These are phyloP conservation scores for Beauveria sp. DNA, from an alignment of 2,329 filamentous ascomycete species.

Conservation along the genomic window DNA sequence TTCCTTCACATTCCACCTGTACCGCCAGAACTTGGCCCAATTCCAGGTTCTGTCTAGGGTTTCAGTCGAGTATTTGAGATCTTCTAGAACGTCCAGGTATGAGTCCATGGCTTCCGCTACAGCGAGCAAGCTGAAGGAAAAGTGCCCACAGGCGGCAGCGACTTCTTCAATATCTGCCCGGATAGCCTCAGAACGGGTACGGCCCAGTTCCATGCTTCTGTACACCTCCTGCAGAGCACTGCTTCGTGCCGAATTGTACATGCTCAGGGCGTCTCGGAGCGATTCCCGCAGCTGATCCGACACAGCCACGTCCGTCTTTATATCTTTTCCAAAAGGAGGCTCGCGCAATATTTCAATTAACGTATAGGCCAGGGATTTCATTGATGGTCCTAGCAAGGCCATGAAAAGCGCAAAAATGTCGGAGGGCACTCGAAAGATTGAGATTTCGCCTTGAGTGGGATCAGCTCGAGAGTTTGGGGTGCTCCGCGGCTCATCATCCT, in stretches of 20 bases:
- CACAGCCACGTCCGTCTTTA: conserved; percentile 61
- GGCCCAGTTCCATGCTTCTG: conserved; percentile 64
- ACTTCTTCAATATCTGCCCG: conserved; percentile 96
- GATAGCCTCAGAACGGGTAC: conserved; percentile 61
- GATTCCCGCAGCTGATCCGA: conserved; percentile 77
- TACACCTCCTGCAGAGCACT: conserved; percentile 76
- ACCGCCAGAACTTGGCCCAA: conserved; percentile 77
- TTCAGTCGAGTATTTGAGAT: conserved; percentile 66
- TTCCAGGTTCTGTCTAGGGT: conserved; percentile 61
- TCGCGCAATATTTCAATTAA: conserved; percentile 83
- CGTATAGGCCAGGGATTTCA: conserved; percentile 92
- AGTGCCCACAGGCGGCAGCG: conserved; percentile 94
- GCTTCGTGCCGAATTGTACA: conserved; percentile 71
- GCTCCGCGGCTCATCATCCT: conserved; percentile 41
- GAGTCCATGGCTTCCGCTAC: conserved; percentile 84
- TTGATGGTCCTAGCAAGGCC: conserved; percentile 77
- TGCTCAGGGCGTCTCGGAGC: conserved; percentile 66
- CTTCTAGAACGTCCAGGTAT: conserved; percentile 77
- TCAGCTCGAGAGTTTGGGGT: conserved; percentile 21
- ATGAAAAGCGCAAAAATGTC: conserved; percentile 95
- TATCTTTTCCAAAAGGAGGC: conserved; percentile 66
- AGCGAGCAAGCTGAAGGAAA: conserved; percentile 83
- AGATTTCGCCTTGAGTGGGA: conserved; percentile 21
- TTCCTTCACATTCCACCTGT: conserved; percentile 16
- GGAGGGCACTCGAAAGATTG: conserved; percentile 52